Percentiles rank a stretch among this genome's conserved stretches.
phyloP scores from a whole-genome alignment of 139 green algal genomes.

The Nannochloris sp. region DNA sequence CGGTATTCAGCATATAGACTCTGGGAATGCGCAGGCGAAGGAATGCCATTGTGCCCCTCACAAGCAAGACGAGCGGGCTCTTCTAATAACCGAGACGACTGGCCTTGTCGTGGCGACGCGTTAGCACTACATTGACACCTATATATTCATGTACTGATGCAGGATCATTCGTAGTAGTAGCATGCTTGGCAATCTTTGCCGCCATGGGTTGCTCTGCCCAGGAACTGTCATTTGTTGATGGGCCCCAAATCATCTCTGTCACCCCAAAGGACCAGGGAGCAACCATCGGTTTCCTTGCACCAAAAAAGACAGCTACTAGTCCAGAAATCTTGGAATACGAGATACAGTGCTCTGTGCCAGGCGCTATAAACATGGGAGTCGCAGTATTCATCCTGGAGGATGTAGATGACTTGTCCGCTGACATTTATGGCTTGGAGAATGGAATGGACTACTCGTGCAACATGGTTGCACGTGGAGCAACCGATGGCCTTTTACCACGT shows the following conservation, averaged over 20 bases:
- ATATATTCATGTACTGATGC: not conserved
- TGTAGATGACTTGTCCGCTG: not conserved
- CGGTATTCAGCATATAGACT: too few relatives aligned
- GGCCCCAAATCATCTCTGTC: not conserved
- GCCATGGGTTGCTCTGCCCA: not conserved
- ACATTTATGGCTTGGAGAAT: constrained; percentile 5
- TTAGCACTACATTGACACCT: too few relatives aligned
- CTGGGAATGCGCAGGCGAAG: too few relatives aligned
- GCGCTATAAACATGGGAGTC: not conserved
- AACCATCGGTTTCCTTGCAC: constrained; percentile 4
- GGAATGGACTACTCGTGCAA: constrained; percentile 2
- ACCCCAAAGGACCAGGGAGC: not conserved
- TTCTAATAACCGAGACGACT: too few relatives aligned
- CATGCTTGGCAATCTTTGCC: not conserved
- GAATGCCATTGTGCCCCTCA: too few relatives aligned
- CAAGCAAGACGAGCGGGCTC: too few relatives aligned
- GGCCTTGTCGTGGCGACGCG: too few relatives aligned
- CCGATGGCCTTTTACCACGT: constrained; percentile 1
- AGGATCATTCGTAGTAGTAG: not conserved
- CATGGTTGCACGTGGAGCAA: constrained; percentile 8
- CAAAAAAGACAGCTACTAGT: not conserved
- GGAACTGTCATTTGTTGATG: not conserved
- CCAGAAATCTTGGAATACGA: constrained; percentile 2
- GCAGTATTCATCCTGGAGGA: not conserved
- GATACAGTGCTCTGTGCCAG: not conserved